These are phyloP conservation scores for Claviceps spartinae DNA, from an alignment of 2,329 filamentous ascomycete genomes.

Conservation along the genomic window DNA sequence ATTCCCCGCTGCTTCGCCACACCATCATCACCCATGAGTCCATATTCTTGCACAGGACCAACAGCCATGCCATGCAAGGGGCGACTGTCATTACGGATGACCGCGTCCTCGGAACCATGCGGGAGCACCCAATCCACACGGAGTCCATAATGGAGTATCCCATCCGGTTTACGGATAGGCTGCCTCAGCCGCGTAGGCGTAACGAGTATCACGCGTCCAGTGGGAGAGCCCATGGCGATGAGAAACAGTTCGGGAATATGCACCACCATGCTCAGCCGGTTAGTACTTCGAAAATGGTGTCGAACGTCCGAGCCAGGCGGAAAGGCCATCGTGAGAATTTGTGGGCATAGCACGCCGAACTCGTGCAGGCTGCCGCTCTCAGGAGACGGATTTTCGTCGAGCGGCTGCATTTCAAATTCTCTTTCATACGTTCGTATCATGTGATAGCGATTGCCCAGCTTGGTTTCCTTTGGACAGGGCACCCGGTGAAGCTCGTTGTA, in stretches of 20 bases:
- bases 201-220: conserved; percentile 50
- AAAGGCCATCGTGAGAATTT: conserved; percentile 15
- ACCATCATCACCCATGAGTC: conserved; percentile 2
- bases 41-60: conserved; percentile 43
- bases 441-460: conserved; percentile 13
- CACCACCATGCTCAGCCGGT: conserved; percentile 42
- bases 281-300: conserved; percentile 21
- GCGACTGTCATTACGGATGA: conserved; percentile 27
- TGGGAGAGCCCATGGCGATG: conserved; percentile 52
- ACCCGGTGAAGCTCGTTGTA: conserved; percentile 6
- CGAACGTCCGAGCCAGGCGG: conserved; percentile 11
- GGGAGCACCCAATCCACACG: conserved; percentile 41
- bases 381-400: conserved; percentile 11
- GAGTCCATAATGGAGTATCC: conserved; percentile 27
- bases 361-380: conserved; percentile 11
- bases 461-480: not conserved
- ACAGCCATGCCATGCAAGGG: conserved; percentile 55
- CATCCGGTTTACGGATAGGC: conserved; percentile 9
- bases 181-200: conserved; percentile 30
- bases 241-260: conserved; percentile 57
- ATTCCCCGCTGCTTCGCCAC: conserved; percentile 7
- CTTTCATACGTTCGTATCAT: conserved; percentile 35
- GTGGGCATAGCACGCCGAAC: conserved; percentile 18
- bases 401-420: conserved; percentile 32
- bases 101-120: conserved; percentile 30